phyloP scores from a whole-genome alignment of 805 yeast species.

The Myxozyma udenii region DNA sequence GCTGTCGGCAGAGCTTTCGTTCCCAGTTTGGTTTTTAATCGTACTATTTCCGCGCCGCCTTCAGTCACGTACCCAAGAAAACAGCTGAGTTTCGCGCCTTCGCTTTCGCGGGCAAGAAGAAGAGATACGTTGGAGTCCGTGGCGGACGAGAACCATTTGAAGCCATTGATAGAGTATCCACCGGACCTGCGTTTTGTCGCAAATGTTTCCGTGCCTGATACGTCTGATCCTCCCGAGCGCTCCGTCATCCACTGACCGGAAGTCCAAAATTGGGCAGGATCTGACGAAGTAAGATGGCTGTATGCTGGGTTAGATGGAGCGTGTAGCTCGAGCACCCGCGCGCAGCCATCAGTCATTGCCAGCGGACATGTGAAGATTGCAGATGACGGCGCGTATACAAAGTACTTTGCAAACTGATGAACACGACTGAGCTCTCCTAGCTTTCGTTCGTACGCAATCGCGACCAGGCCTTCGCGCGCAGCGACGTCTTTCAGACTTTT shows the following conservation, averaged over 20 bases:
- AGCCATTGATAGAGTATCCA: constrained; percentile 32
- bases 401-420: constrained; percentile 32
- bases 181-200: constrained; percentile 24
- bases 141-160: constrained; percentile 39
- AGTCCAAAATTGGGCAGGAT: constrained; percentile 36
- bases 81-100: constrained; percentile 33
- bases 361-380: constrained; percentile 37
- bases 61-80: constrained; percentile 34
- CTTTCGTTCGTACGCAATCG: constrained; percentile 35
- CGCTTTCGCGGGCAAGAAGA: constrained; percentile 34
- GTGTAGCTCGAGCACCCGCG: constrained; percentile 33
- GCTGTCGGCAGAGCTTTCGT: constrained; percentile 38
- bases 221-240: constrained; percentile 38
- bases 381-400: constrained; percentile 35
- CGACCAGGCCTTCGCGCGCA: constrained; percentile 15
- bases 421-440: constrained; percentile 32
- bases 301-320: constrained; percentile 19
- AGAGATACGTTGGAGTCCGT: constrained; percentile 37
- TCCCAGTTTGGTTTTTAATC: constrained; percentile 37
- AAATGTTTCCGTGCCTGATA: constrained; percentile 34
- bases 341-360: constrained; percentile 40
- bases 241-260: constrained; percentile 41
- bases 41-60: constrained; percentile 33
- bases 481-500: constrained; percentile 31
- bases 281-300: constrained; percentile 32